Base-by-base conservation (phyloP, 805 yeast species). In the Wickerhamomyces chambardii region DNA sequence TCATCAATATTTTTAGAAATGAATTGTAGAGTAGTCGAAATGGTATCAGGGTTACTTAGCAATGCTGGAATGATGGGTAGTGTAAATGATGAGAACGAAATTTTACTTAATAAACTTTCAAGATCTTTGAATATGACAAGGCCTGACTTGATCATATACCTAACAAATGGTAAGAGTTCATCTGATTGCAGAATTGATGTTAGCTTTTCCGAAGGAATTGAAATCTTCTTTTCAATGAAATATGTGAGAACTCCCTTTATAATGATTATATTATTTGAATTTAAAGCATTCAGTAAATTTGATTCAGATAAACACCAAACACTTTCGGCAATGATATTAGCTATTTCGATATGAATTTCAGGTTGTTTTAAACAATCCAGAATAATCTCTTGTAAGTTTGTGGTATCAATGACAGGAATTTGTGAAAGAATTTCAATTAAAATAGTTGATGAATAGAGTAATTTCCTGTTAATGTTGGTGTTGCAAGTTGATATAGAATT, bases 351-450 rank as follows among this genome's bases (percentile, higher is more conserved):
- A 8, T 6, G 6, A 5, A 24, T 8, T 11, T 24, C n/a, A 8
- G 27, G 12, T 14, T 7, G 6, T 3, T 24, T 24, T n/a, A 24
- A 11, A 6, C 7, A 24, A 6, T 24, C 12, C 12, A 8, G 6
- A 24, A 24, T 11, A 24, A 11, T 24, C 12, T 24, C n/a, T 24
- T 24, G 7, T n/a, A 24, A 12, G 4, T 12, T 24, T 24, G 27
- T 12, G 2, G 21, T 15, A 7, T 45, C 36, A 30, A 51, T 44
- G 4, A 28, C 33, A 10, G 33, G 42, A 15, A 64, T 39, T 36
- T 61, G 66, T 8, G 50, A 46, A 28, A 58, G 56, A 3, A 68
- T 48, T 34, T 66, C 68, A n/a, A n/a, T n/a, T 33, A 51, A 47
- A n/a, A 68, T 33, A 2, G 59, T 42, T 15, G 53, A 47, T 28